These are phyloP conservation scores for Castanospermum australe DNA, from an alignment of 306 rosid species.

Conservation along the genomic window DNA sequence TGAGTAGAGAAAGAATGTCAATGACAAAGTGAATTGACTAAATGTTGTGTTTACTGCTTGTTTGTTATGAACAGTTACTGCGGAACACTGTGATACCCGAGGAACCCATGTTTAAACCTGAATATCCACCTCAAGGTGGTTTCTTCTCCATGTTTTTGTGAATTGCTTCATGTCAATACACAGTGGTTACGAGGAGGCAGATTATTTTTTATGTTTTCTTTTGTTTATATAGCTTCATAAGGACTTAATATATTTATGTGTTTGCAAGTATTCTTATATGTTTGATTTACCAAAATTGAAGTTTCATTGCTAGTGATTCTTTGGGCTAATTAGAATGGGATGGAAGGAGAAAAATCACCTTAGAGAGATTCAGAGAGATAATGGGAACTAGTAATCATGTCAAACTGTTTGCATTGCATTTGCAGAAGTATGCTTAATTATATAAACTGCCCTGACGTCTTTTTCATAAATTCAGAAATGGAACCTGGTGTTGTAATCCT, in stretches of 20 bases:
- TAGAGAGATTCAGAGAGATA: slow-evolving; percentile 9
- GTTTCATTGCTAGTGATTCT: slow-evolving; percentile 6
- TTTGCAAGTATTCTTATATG: neutral
- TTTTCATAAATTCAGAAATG: slow-evolving; percentile 53
- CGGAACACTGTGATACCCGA: slow-evolving; percentile 77
- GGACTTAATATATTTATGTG: neutral
- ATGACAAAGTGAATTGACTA: neutral
- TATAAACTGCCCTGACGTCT: neutral
- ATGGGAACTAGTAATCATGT: neutral
- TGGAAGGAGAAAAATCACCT: neutral
- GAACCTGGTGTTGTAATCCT: slow-evolving; percentile 60
- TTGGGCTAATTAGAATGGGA: slow-evolving; percentile 6
- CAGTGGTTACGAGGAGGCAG: neutral
- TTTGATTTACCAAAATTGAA: neutral
- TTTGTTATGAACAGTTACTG: slow-evolving; percentile 52
- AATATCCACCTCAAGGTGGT: slow-evolving; percentile 92
- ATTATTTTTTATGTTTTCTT: neutral
- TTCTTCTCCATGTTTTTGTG: neutral
- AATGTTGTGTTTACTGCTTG: neutral
- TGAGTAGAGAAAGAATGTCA: neutral
- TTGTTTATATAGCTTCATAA: neutral
- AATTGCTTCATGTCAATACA: slow-evolving; percentile 3
- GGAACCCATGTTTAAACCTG: slow-evolving; percentile 91
- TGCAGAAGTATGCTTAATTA: neutral
- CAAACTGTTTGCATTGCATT: slow-evolving; percentile 19